A percentile compares a stretch with the other conserved stretches of the same genome.
phyloP scores from a whole-genome alignment of 2,329 filamentous ascomycete species.

The Aspergillus sp. region DNA sequence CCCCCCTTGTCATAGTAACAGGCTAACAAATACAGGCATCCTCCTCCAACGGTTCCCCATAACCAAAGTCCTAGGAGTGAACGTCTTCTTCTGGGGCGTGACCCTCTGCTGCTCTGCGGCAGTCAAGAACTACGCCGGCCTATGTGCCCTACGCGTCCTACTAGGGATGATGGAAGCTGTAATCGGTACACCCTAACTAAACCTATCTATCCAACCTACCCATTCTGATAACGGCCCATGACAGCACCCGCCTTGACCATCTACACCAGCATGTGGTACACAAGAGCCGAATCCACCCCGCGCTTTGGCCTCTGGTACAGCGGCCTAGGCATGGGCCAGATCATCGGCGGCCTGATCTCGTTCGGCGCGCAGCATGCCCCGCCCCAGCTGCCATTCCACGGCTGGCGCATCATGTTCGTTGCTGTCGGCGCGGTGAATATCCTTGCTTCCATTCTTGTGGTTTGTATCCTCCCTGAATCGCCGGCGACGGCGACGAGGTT shows the following conservation, averaged over 20 bases:
- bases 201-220: too few species aligned
- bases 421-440: slow-evolving; percentile 26
- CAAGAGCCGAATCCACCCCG: slow-evolving; percentile 24
- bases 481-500: slow-evolving; percentile 20
- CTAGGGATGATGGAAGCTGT: slow-evolving; percentile 54
- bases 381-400: slow-evolving; percentile 16
- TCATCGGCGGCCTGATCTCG: slow-evolving; percentile 30
- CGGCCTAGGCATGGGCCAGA: slow-evolving; percentile 28
- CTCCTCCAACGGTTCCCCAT: slow-evolving; percentile 63
- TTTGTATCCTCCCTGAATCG: slow-evolving; percentile 23
- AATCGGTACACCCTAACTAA: slow-evolving; percentile 16
- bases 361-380: slow-evolving; percentile 30
- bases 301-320: slow-evolving; percentile 32
- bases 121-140: slow-evolving; percentile 53
- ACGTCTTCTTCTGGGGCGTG: slow-evolving; percentile 61
- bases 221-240: background rate
- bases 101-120: slow-evolving; percentile 42
- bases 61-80: slow-evolving; percentile 61
- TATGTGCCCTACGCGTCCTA: slow-evolving; percentile 55
- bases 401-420: slow-evolving; percentile 32
- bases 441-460: slow-evolving; percentile 11
- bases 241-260: slow-evolving; percentile 27
- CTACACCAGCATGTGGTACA: slow-evolving; percentile 32
- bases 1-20: too few species aligned
- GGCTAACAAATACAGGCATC: slow-evolving; percentile 36